Evolutionary conservation across 495 filamentous ascomycete species (phyloP).

Genomic region (Trichoderma parareesei): DNA sequence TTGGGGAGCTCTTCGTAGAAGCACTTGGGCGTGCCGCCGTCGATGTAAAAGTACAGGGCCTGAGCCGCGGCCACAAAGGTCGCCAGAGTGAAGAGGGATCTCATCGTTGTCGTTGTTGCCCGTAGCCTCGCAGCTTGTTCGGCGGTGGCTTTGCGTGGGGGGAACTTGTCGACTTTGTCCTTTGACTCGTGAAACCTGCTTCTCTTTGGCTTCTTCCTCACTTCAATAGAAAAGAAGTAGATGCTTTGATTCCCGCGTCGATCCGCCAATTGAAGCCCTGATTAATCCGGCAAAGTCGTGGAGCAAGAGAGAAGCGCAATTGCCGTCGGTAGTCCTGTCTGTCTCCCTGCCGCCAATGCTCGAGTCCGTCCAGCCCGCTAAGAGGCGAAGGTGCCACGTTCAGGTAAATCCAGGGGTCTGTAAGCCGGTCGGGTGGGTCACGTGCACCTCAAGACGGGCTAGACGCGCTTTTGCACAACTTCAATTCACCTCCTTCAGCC

Average conservation of each 20-base stretch:
- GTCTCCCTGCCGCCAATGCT: neutral
- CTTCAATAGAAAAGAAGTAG: neutral
- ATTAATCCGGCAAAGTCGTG: neutral
- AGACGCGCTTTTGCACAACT: slow-evolving; percentile 16
- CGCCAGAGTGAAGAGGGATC: slow-evolving; percentile 41
- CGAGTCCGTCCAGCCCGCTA: neutral
- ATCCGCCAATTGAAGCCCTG: neutral
- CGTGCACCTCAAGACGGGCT: slow-evolving; percentile 17
- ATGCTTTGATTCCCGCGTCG: neutral
- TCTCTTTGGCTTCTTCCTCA: neutral
- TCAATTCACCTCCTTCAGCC: slow-evolving; percentile 14
- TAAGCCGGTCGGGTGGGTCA: slow-evolving; percentile 18
- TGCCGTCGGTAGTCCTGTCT: neutral
- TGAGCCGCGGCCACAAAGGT: slow-evolving; percentile 48
- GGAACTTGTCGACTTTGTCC: no score
- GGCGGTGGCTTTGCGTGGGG: neutral
- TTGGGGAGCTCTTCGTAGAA: slow-evolving; percentile 97
- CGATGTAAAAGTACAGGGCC: slow-evolving; percentile 93
- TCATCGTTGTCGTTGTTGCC: slow-evolving; percentile 29
- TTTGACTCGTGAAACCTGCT: neutral
- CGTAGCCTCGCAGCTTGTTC: no score
- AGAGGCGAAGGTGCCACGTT: slow-evolving; percentile 38
- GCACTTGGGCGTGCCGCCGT: slow-evolving; percentile 72
- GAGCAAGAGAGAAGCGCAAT: neutral
- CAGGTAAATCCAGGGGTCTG: slow-evolving; percentile 25